Evolutionary conservation across 2,329 filamentous ascomycete species (phyloP), one percentile per base, ranked within the genome.

Genomic region (Botryosphaeria dothidea): DNA sequence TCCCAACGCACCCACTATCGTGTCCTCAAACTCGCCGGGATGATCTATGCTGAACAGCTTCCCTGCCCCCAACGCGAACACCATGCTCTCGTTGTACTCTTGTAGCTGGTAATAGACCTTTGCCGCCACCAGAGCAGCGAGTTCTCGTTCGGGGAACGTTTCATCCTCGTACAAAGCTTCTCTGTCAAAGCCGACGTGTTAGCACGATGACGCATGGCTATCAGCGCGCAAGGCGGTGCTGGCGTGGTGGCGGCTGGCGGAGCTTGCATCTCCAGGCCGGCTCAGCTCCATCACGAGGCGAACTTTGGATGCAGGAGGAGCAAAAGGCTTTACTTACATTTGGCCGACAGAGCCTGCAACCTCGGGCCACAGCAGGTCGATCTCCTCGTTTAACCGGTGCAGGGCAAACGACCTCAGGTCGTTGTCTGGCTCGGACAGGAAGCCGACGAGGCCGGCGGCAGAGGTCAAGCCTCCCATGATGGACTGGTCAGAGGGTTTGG

Each of bases 91-190:
- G 77, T 97, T 95, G 83, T 99, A 99, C 78, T 95, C 95, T 81
- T 97, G 93, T 62, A 99, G 88, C 77, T 99, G 95, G 77, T 98
- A 99, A 83, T 98, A 99, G 71, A 98, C 93, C 85, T 99, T 99
- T 71, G 95, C 91, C 48, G 96, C 91, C 63, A 99, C 93, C 57
- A 99, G 86, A 62, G 95, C 95, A 64, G 95, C 95, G 65, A 99
- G 89, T 78, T 95, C 92, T 74, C 94, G 92, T 79, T 99, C 91
- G 56, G 93, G 91, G 75, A 99, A 99, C 67, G 87, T 86, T 73
- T 97, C 92, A 81, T 99, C 94, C 85, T 99, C 95, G 80, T 96
- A 99, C 58, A 99, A 88, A 64, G 92, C 92, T 86, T 99, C 95
- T 82, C 94, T 98, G 75, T 67, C 66, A 49, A 68, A 66, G 72